A percentile compares a stretch with the other conserved stretches of the same genome.
These are phyloP conservation scores for Avena eriantha DNA, from an alignment of 176 grass and related monocot genomes.

Conservation along the genomic window DNA sequence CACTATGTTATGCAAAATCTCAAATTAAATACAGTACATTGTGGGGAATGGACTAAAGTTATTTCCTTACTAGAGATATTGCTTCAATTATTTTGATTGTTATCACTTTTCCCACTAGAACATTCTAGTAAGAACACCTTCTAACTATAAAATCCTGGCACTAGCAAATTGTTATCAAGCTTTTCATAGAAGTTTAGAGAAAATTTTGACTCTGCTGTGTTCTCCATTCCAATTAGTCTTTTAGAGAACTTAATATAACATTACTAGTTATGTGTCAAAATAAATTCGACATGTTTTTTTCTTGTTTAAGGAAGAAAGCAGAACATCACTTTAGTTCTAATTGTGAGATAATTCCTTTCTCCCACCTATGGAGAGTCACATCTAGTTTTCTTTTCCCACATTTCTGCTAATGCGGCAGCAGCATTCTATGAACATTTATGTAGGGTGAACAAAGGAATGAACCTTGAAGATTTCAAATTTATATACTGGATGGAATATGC, in stretches of 20 bases:
- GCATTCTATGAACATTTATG: constrained; percentile 45
- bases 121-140: not conserved
- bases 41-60: not conserved
- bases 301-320: not conserved
- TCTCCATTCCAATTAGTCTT: not conserved
- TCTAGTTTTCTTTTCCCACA: not conserved
- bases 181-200: not conserved
- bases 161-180: not conserved
- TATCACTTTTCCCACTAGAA: not conserved
- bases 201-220: not conserved
- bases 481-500: constrained; percentile 99
- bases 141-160: not conserved
- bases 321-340: constrained; percentile 16
- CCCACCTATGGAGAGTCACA: not conserved
- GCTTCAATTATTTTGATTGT: not conserved
- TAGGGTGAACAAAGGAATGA: constrained; percentile 93
- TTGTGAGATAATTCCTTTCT: constrained; percentile 9
- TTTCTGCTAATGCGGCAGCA: constrained; percentile 46
- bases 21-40: not conserved
- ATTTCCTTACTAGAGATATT: not conserved
- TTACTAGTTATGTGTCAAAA: constrained; percentile 8
- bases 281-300: not conserved
- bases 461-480: constrained; percentile 95
- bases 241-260: not conserved
- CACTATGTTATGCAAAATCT: not conserved